Evolutionary conservation across 1,139 yeast species (phyloP).

Genomic region (Keqinozyma sinolaborantium): DNA sequence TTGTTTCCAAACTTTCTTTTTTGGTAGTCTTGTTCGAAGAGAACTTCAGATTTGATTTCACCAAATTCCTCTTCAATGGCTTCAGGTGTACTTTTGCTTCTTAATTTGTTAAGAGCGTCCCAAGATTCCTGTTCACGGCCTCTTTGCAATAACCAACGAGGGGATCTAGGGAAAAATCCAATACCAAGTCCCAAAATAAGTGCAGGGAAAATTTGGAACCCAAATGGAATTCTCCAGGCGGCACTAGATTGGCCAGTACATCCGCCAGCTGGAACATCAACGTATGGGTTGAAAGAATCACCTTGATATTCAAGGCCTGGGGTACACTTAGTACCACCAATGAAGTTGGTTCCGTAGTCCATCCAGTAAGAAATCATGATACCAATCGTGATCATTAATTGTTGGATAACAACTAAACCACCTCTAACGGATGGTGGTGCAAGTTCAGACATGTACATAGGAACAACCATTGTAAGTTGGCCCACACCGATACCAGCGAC

Average conservation of each 20-base stretch:
- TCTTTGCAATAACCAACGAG: constrained; percentile 18
- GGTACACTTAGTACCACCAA: constrained; percentile 17
- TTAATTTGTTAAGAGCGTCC: constrained; percentile 18
- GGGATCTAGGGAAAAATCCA: constrained; percentile 17
- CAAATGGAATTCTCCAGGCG: constrained; percentile 24
- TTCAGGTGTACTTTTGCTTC: constrained; percentile 9
- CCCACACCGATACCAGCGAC: constrained; percentile 22
- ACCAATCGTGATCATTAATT: constrained; percentile 64
- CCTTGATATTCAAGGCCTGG: constrained; percentile 9
- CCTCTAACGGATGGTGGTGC: constrained; percentile 59
- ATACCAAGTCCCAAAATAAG: constrained; percentile 15
- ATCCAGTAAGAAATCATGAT: constrained; percentile 69
- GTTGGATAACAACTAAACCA: constrained; percentile 59
- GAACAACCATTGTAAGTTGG: constrained; percentile 18
- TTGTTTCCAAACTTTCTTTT: constrained; percentile 11
- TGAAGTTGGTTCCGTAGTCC: constrained; percentile 49
- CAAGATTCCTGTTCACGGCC: constrained; percentile 16
- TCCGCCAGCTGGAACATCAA: constrained; percentile 12
- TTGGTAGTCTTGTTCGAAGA: constrained; percentile 15
- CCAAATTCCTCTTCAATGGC: constrained; percentile 14
- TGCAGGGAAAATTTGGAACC: constrained; percentile 23
- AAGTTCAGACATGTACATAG: constrained; percentile 17
- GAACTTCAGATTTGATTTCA: constrained; percentile 18
- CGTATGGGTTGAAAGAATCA: constrained; percentile 12
- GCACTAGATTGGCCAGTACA: constrained; percentile 39